Conservation (phyloP, 31 red algal genomes). For the Endocladia muricata region DNA sequence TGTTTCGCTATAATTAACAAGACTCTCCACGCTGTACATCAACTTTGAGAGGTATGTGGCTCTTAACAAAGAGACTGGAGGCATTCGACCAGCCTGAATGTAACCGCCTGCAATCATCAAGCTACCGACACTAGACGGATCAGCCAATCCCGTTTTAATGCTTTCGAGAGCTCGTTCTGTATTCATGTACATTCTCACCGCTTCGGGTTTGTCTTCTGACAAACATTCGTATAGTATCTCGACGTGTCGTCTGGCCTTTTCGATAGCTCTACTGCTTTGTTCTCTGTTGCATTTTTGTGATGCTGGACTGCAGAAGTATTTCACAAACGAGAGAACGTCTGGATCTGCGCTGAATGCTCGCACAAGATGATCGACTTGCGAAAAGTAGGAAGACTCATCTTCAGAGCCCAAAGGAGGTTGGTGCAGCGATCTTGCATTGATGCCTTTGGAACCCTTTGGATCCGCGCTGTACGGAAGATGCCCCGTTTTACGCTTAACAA, state of each 20-base stretch:
- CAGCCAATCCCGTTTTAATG: constrained; percentile 14
- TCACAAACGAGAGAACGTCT: constrained; percentile 68
- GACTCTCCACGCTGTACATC: not conserved
- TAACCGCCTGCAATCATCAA: constrained; percentile 31
- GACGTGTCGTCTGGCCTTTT: constrained; percentile 5
- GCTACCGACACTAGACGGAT: constrained; percentile 39
- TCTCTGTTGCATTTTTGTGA: not conserved
- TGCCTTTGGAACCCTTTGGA: constrained; percentile 81
- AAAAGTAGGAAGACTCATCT: constrained; percentile 11
- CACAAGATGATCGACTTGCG: constrained; percentile 43
- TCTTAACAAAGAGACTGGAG: not conserved
- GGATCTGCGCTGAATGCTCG: constrained; percentile 72
- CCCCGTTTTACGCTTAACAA: constrained; percentile 87
- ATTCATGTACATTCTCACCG: constrained; percentile 57
- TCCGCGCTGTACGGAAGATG: constrained; percentile 87
- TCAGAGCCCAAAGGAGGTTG: not conserved
- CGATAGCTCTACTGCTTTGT: constrained; percentile 3
- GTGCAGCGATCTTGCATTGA: constrained; percentile 63
- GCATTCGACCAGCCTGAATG: constrained; percentile 4
- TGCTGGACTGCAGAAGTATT: constrained; percentile 31
- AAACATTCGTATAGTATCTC: constrained; percentile 78
- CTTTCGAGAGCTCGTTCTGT: constrained; percentile 29
- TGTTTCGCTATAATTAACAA: not conserved
- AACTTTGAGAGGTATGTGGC: not conserved
- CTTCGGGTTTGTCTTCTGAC: constrained; percentile 77